phyloP scores from a whole-genome alignment of 148 eudicot species.

The Diospyros lotus region DNA sequence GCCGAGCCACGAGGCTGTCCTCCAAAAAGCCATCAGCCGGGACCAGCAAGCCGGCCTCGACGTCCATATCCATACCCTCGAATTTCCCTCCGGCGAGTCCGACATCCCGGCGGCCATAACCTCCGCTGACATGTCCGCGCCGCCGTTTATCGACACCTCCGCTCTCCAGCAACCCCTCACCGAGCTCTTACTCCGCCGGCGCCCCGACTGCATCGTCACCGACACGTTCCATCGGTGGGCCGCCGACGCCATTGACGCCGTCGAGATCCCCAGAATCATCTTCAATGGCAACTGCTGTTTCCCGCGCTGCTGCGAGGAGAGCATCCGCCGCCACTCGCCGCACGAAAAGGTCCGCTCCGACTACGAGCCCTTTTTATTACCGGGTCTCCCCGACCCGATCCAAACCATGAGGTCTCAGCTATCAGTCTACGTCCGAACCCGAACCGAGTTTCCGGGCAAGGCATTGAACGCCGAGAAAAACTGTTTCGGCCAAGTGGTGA shows the following conservation, averaged over 20 bases:
- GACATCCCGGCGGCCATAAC: constrained; percentile 34
- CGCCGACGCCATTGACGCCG: constrained; percentile 28
- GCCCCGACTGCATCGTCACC: constrained; percentile 40
- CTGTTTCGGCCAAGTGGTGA: constrained; percentile 31
- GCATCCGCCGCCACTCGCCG: constrained; percentile 26
- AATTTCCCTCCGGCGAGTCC: constrained; percentile 29
- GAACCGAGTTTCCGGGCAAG: too few relatives aligned
- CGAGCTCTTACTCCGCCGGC: not conserved
- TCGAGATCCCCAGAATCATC: constrained; percentile 44
- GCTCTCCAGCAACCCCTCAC: constrained; percentile 16
- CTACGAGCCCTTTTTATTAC: constrained; percentile 31
- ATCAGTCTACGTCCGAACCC: not conserved
- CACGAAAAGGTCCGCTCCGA: constrained; percentile 31
- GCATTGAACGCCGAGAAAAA: not conserved
- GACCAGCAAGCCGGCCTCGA: not conserved
- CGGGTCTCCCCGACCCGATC: constrained; percentile 34
- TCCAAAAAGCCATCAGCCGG: constrained; percentile 24
- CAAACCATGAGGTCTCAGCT: constrained; percentile 24
- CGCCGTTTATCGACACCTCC: constrained; percentile 3
- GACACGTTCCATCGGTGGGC: constrained; percentile 47
- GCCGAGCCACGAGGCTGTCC: constrained; percentile 23
- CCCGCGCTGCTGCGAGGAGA: constrained; percentile 24
- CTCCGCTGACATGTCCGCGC: constrained; percentile 18
- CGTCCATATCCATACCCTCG: constrained; percentile 18
- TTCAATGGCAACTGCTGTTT: constrained; percentile 48